These are phyloP conservation scores for Diaporthe citriasiana DNA, from an alignment of 2,329 filamentous ascomycete species.

Conservation along the genomic window DNA sequence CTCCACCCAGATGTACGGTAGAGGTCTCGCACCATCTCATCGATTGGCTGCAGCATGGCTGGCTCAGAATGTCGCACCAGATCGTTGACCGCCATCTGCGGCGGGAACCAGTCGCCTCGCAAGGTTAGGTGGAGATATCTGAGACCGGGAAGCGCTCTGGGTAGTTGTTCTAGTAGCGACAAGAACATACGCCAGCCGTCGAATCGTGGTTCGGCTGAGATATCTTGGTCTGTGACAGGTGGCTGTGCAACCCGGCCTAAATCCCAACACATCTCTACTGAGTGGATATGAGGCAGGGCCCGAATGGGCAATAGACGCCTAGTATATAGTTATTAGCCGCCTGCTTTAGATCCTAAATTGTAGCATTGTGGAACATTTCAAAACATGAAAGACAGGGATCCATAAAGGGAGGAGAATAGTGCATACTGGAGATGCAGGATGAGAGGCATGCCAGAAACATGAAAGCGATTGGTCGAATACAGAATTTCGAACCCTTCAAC, in stretches of 20 bases:
- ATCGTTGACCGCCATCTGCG: constrained; percentile 10
- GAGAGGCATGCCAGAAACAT: neutral
- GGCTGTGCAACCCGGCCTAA: constrained; percentile 14
- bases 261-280: constrained; percentile 27
- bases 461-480: constrained; percentile 17
- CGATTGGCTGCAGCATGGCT: constrained; percentile 26
- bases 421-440: constrained; percentile 3
- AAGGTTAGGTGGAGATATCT: constrained; percentile 23
- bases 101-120: constrained; percentile 19
- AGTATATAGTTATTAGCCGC: too few species aligned
- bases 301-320: neutral
- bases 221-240: neutral
- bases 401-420: too few species aligned
- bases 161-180: neutral
- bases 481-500: constrained; percentile 24
- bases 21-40: constrained; percentile 27
- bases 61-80: neutral
- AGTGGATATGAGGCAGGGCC: constrained; percentile 2
- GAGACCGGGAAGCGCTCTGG: constrained; percentile 14
- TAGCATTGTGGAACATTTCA: too few species aligned
- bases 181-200: constrained; percentile 11
- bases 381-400: too few species aligned
- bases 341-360: too few species aligned
- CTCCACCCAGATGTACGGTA: neutral
- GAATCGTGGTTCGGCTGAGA: constrained; percentile 26